Evolutionary conservation across 805 yeast species (phyloP), one percentile per base, ranked within the genome.

Genomic region (Candida qinlingensis): DNA sequence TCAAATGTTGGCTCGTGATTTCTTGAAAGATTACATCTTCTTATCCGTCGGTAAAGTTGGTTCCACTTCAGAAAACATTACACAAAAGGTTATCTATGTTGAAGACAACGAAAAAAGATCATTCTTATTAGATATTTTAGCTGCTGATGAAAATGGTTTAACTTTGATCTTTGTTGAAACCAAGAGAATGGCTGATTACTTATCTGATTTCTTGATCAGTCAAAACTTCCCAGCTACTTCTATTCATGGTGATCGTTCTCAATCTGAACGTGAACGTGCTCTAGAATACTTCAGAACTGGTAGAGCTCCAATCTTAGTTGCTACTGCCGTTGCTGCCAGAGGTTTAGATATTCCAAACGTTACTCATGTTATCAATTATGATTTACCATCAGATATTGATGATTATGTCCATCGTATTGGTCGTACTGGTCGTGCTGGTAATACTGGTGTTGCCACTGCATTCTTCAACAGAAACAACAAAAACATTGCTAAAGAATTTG

Each of bases 371-470:
- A 85, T 94, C 73, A 94, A 94, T 81, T 94, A 42, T 11, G 99
- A 94, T 69, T 78, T 94, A 69, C 99, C 99, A 69, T 76, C 85
- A 67, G 98, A 94, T 71, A 87, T 94, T 64, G 99, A 94, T 71
- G 99, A 94, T 73, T 94, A 94, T 68, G 99, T 94, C 51, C 99
- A 94, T 77, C 87, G 99, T 77, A 94, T 94, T 68, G 99, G 99
- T 81, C 92, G 99, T 83, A 94, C 99, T 66, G 99, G 99, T 74
- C 94, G 99, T 83, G 99, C 99, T 64, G 99, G 99, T 80, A 94
- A 94, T 76, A 83, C 86, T 54, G 99, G 99, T 87, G 78, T 87
- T 62, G 97, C 99, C 57, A 91, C 97, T 58, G 96, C 99, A 45
- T 94, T 94, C 77, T 88, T 94, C 75, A 94, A 94, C 85, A 87